Percentiles rank a stretch among this genome's conserved stretches.
These are phyloP conservation scores for Pestalotiopsis fici DNA, from an alignment of 2,329 filamentous ascomycete genomes.

Conservation along the genomic window DNA sequence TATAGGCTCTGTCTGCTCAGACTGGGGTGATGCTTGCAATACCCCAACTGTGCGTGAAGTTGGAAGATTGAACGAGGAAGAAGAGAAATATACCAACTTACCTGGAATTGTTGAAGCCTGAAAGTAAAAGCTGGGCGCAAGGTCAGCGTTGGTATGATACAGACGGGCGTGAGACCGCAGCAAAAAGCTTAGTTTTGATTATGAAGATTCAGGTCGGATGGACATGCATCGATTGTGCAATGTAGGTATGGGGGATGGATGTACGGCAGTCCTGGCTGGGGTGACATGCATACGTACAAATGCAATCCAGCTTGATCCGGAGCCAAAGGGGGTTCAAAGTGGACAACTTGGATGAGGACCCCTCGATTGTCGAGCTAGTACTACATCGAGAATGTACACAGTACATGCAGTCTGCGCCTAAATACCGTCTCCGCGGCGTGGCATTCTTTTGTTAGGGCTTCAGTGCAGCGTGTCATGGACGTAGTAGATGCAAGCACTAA, in stretches of 20 bases:
- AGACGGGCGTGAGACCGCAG: background rate
- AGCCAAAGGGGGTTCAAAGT: background rate
- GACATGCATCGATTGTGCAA: background rate
- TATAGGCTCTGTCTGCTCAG: background rate
- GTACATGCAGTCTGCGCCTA: too few relatives aligned
- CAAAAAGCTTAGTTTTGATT: background rate
- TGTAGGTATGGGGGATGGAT: background rate
- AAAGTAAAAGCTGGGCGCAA: background rate
- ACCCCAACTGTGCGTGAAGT: background rate
- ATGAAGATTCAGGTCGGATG: background rate
- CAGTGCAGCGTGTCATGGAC: too few relatives aligned
- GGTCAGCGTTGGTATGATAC: background rate
- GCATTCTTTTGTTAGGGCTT: too few relatives aligned
- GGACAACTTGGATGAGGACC: background rate
- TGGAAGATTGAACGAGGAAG: background rate
- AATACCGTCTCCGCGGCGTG: too few relatives aligned
- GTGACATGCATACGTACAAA: background rate
- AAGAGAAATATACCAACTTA: background rate
- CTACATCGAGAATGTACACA: too few relatives aligned
- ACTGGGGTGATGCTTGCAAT: background rate
- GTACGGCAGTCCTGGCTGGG: background rate
- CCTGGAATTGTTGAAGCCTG: background rate
- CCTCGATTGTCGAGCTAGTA: background rate
- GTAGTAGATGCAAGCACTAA: too few relatives aligned
- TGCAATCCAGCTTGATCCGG: background rate